Base-by-base conservation (phyloP, 2,329 filamentous ascomycete genomes). In the Exophiala xenobiotica region DNA sequence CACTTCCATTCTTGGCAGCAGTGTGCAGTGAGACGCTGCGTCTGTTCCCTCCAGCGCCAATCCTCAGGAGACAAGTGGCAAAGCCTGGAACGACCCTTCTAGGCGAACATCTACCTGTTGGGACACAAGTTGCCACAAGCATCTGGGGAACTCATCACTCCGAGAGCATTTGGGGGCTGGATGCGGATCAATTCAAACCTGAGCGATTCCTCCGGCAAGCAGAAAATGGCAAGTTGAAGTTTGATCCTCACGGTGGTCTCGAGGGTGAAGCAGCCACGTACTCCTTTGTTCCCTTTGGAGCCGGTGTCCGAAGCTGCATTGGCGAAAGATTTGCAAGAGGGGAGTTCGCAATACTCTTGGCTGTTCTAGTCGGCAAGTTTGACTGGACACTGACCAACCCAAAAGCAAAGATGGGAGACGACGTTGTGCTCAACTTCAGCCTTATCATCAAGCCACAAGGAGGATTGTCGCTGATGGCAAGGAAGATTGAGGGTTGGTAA, bases 331-430 rank as follows among this genome's bases (percentile, higher is more conserved):
- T 62, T 70, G 87, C 91, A 0, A 86, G 83, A 65, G 82, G 85
- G 1, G 91, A 96, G 74, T 88, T 96, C 69, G 89, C 88, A 9
- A 91, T 86, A 64, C 71, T 96, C 56, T 66, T 96, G 43, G 90
- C 90, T 19, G 78, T 81, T 7, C 82, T 87, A 77, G 14, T 92
- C 3, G 90, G 90, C 1, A 77, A 81, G 29, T 95, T 95, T 60
- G 71, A 56, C 18, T 53, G 50, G 46, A 23, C 40, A 14, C 35
- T 56, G 8, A 22, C 44, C 14, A 29, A 48, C 14, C 16, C 26
- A 37, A 3, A 79, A 62, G 78, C 82, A 20, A 37, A 39, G 11
- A 6, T 26, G 9, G 42, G 23, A 8, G 41, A 37, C 9, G 43
- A 46, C 18, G 24, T 42, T 8, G 22, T 16, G n/a, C n/a, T 40